Evolutionary conservation across 148 eudicot genomes (phyloP).

Genomic region (Silene latifolia): DNA sequence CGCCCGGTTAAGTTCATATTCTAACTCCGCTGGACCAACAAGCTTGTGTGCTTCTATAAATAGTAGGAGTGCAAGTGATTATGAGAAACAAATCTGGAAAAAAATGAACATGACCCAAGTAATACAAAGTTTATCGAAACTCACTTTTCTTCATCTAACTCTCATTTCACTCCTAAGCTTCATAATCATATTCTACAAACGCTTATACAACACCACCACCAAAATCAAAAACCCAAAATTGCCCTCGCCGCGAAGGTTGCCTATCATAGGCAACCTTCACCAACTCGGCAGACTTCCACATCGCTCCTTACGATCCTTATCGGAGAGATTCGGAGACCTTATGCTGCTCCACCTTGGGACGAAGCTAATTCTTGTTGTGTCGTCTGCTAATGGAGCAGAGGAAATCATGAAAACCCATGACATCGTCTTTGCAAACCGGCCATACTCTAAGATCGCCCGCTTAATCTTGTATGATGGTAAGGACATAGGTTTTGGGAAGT

Average conservation of each 20-base stretch:
- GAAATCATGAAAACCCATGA: conserved; percentile 3
- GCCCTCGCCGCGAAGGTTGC: neutral
- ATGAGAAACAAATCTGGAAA: too few species aligned
- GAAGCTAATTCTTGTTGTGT: neutral
- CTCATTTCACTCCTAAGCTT: too few species aligned
- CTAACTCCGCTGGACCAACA: too few species aligned
- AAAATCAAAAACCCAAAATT: neutral
- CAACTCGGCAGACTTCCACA: neutral
- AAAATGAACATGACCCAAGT: too few species aligned
- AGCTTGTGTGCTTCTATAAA: too few species aligned
- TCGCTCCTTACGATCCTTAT: neutral
- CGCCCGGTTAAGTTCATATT: too few species aligned
- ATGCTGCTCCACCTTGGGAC: neutral
- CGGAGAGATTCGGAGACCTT: neutral
- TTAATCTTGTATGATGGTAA: neutral
- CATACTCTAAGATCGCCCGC: neutral
- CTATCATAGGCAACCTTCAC: neutral
- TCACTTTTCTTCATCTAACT: too few species aligned
- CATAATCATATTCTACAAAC: too few species aligned
- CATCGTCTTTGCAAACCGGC: neutral
- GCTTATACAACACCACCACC: too few species aligned
- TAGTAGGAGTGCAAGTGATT: too few species aligned
- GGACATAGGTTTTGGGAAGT: neutral
- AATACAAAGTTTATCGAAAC: too few species aligned
- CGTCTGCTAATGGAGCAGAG: neutral